These are phyloP conservation scores for Fusarium nurragi DNA, from an alignment of 2,329 filamentous ascomycete species.

Conservation along the genomic window DNA sequence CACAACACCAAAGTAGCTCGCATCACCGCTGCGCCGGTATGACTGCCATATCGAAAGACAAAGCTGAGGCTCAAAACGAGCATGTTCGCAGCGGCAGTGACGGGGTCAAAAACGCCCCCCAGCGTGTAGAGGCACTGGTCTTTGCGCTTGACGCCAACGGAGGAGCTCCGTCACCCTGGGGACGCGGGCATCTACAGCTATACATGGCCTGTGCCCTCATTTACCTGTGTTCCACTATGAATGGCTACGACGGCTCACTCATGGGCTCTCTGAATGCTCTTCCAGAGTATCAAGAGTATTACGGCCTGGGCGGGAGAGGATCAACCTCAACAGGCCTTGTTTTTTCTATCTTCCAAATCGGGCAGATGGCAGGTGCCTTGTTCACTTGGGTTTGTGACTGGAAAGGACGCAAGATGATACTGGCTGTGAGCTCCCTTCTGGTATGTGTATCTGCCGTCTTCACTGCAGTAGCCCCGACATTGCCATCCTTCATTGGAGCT, in stretches of 20 bases:
- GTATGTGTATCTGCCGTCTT: conserved; percentile 29
- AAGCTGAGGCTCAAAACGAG: no score
- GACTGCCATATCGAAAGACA: no score
- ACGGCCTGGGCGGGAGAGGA: conserved; percentile 37
- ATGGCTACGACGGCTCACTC: conserved; percentile 54
- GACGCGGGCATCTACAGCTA: conserved; percentile 18
- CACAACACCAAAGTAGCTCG: no score
- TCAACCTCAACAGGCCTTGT: conserved; percentile 55
- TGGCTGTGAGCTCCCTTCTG: conserved; percentile 57
- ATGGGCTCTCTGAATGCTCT: conserved; percentile 58
- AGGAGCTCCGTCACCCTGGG: not conserved
- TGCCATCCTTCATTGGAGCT: conserved; percentile 4
- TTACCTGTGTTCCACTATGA: conserved; percentile 54
- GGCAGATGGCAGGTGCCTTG: conserved; percentile 55
- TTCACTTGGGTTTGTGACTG: conserved; percentile 57
- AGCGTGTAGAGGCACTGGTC: no score
- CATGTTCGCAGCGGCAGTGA: no score
- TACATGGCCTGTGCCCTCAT: conserved; percentile 29
- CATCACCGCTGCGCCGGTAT: no score
- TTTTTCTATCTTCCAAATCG: conserved; percentile 56
- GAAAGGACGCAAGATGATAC: conserved; percentile 54
- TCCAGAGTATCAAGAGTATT: conserved; percentile 9
- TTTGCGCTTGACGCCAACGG: not conserved
- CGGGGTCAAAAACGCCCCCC: no score
- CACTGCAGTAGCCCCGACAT: conserved; percentile 9